These are phyloP conservation scores for Sordariomycetes sp. DNA, from an alignment of 2,329 filamentous ascomycete species.

Conservation along the genomic window DNA sequence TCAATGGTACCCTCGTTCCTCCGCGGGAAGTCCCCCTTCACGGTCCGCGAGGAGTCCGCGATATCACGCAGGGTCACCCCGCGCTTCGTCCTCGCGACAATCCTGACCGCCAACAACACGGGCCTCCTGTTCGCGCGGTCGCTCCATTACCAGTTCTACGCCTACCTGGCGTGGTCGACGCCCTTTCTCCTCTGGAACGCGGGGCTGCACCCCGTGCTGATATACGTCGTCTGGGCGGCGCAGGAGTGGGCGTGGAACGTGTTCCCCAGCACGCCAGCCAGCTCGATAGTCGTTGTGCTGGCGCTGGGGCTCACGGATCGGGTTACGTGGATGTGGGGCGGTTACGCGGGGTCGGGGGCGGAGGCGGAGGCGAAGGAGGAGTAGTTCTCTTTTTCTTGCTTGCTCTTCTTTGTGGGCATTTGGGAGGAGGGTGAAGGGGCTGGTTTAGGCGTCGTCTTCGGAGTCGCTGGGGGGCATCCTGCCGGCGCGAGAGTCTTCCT, in stretches of 20 bases:
- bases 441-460: slow-evolving; percentile 43
- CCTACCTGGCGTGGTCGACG: slow-evolving; percentile 80
- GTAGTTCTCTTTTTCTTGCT: slow-evolving; percentile 4
- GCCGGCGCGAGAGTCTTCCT: slow-evolving; percentile 68
- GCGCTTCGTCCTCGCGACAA: slow-evolving; percentile 60
- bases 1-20: slow-evolving; percentile 35
- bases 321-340: slow-evolving; percentile 3
- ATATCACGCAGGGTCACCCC: slow-evolving; percentile 50
- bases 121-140: slow-evolving; percentile 79
- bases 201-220: slow-evolving; percentile 51
- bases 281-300: slow-evolving; percentile 52
- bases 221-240: slow-evolving; percentile 57
- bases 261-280: slow-evolving; percentile 59
- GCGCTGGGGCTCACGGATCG: slow-evolving; percentile 48
- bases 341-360: slow-evolving; percentile 9
- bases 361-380: slow-evolving; percentile 16
- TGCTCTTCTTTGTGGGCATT: slow-evolving; percentile 1
- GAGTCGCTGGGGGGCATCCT: slow-evolving; percentile 76
- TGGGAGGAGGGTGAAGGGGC: slow-evolving; percentile 1
- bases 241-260: slow-evolving; percentile 95
- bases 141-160: slow-evolving; percentile 91
- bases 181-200: slow-evolving; percentile 78
- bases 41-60: slow-evolving; percentile 35
- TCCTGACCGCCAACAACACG: slow-evolving; percentile 64
- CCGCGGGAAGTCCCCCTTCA: slow-evolving; percentile 28